Conservation (phyloP, 163 green algal genomes). For the Smithsoniella earleae region DNA sequence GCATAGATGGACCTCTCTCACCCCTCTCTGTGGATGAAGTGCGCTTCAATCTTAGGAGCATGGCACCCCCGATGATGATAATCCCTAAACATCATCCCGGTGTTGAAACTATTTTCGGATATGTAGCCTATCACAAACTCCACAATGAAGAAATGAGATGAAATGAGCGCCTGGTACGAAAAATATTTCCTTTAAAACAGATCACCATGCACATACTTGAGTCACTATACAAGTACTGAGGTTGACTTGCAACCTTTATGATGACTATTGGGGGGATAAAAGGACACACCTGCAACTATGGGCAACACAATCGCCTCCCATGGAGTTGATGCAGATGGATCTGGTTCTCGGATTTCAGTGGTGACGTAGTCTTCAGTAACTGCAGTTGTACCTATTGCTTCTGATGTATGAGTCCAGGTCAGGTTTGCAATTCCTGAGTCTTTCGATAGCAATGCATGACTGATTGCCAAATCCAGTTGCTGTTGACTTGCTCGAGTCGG, state of each 20-base stretch:
- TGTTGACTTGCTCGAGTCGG: not conserved
- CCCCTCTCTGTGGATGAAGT: not conserved
- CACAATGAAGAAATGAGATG: not conserved
- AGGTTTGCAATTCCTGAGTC: constrained; percentile 24
- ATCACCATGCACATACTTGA: too few species aligned
- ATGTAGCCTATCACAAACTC: not conserved
- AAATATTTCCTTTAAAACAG: not conserved
- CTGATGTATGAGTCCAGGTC: constrained; percentile 10
- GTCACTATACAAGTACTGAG: too few species aligned
- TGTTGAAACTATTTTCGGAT: too few species aligned
- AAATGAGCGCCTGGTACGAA: not conserved
- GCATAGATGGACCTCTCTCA: not conserved
- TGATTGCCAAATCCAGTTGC: not conserved
- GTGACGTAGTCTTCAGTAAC: constrained; percentile 1
- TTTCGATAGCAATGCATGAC: constrained; percentile 1
- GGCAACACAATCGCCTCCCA: constrained; percentile 20
- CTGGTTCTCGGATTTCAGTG: not conserved
- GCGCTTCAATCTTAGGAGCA: not conserved
- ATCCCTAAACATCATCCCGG: too few species aligned
- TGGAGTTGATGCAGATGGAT: not conserved
- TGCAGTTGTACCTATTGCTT: not conserved
- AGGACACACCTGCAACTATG: constrained; percentile 10
- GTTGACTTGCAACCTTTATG: too few species aligned
- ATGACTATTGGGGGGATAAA: too few species aligned
- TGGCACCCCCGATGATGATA: not conserved